Evolutionary conservation across 2,329 filamentous ascomycete genomes (phyloP).

Genomic region (Tolypocladium pustulatum): DNA sequence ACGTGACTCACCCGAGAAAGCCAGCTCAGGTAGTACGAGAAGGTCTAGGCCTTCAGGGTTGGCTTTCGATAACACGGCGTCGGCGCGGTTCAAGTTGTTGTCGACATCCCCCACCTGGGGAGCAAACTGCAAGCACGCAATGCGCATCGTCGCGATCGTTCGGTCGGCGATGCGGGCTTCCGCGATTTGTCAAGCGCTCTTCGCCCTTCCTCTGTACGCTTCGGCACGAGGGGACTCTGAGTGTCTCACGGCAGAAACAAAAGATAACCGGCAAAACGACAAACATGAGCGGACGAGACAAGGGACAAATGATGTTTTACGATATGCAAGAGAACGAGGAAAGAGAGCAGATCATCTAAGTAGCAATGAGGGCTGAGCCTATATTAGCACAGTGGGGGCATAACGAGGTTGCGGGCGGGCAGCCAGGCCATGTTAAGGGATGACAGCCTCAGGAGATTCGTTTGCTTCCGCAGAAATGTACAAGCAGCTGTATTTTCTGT

Average conservation of each 20-base stretch:
- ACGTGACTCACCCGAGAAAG: constrained; percentile 52
- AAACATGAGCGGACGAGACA: neutral
- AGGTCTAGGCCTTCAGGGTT: constrained; percentile 50
- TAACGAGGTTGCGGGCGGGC: neutral
- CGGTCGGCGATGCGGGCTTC: neutral
- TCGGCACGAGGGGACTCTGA: neutral
- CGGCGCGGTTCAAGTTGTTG: constrained; percentile 59
- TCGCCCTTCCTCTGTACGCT: neutral
- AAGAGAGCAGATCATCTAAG: neutral
- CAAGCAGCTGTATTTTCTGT: neutral
- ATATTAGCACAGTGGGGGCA: neutral
- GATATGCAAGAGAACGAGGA: no score
- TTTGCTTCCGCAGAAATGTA: neutral
- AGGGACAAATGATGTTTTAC: neutral
- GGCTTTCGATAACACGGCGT: constrained; percentile 47
- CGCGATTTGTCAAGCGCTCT: neutral
- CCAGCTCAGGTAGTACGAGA: constrained; percentile 65
- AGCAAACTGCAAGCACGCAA: constrained; percentile 62
- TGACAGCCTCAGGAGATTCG: neutral
- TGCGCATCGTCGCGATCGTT: constrained; percentile 40
- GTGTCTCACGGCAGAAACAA: neutral
- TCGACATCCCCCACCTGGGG: constrained; percentile 60
- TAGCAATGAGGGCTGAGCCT: neutral
- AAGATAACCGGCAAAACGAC: neutral
- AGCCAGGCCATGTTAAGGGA: no score